Base-by-base conservation (phyloP, 768 basidiomycete genomes). In the Amanita phalloides region DNA sequence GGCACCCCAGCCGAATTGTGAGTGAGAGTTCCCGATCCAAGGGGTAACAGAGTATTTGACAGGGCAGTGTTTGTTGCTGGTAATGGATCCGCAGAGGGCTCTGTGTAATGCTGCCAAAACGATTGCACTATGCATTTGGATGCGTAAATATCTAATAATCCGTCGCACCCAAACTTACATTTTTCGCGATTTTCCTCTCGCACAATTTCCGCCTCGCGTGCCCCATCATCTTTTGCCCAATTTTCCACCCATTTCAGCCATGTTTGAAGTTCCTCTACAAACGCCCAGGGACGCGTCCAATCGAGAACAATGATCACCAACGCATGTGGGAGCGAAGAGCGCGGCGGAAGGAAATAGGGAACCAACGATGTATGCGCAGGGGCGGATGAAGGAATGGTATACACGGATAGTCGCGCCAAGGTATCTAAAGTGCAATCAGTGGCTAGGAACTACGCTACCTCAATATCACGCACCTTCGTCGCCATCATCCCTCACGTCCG, bases 221-320 rank as follows among this genome's bases (percentile, higher is more conserved):
- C 74, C 0, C 69, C 71, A 55, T 90, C 86, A 2, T 81, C 81
- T 51, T 80, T 78, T 0, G 79, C 76, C 90, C 90, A 92, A 23
- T 67, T 66, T 60, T 95, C 90, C 5, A 96, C 74, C 89, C 92
- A 93, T 43, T 64, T 67, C 44, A 98, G 68, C 95, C 95, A 98
- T 43, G 70, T 76, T 55, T 87, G 72, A 8, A 99, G 68, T 60
- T 97, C 86, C 11, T 86, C 79, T 1, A 96, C 70, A 64, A 98
- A 98, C 1, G 83, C 79, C 82, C 90, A 94, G 1, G 95, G 95
- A 57, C 79, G 79, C 58, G 92, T 95, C 95, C 96, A 99, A 65
- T 99, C 95, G 8, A 99, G 70, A 0, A 84, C 81, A 58, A 98
- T 86, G 60, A 96, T 69, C 42, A 92, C 80, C 28, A 90, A 71